Evolutionary conservation across 371 early-diverging fungal species (phyloP).

Genomic region (Mucor indicus): DNA sequence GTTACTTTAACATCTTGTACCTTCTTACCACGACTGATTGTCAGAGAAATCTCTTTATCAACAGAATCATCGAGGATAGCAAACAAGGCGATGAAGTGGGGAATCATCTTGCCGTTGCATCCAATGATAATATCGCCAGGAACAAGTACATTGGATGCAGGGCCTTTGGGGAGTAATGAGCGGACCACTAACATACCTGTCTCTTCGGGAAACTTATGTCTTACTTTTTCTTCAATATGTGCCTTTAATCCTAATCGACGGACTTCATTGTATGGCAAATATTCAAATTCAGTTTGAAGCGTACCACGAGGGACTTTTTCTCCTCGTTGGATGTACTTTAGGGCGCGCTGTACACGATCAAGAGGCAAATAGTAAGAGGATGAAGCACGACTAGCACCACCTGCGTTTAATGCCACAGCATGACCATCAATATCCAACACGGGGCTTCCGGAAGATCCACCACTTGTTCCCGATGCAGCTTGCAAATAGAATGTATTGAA

Average conservation of each 20-base stretch:
- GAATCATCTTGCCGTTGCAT: slow-evolving; percentile 60
- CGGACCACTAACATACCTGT: slow-evolving; percentile 75
- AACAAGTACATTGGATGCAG: slow-evolving; percentile 59
- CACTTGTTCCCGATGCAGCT: slow-evolving; percentile 67
- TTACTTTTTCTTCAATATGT: slow-evolving; percentile 61
- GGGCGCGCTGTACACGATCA: slow-evolving; percentile 31
- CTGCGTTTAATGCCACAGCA: slow-evolving; percentile 70
- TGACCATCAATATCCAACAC: slow-evolving; percentile 69
- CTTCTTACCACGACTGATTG: slow-evolving; percentile 70
- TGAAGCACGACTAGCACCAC: slow-evolving; percentile 58
- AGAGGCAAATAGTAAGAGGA: slow-evolving; percentile 64
- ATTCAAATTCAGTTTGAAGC: slow-evolving; percentile 70
- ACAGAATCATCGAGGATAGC: slow-evolving; percentile 68
- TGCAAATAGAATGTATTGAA: slow-evolving; percentile 72
- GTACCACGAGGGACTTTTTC: slow-evolving; percentile 74
- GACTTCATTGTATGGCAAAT: slow-evolving; percentile 64
- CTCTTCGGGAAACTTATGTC: slow-evolving; percentile 55
- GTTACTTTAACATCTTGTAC: slow-evolving; percentile 48
- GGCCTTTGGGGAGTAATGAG: slow-evolving; percentile 69
- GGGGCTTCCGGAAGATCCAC: slow-evolving; percentile 69
- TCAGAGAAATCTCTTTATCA: slow-evolving; percentile 51
- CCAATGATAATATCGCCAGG: slow-evolving; percentile 76
- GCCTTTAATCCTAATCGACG: slow-evolving; percentile 59
- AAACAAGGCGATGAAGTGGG: slow-evolving; percentile 72
- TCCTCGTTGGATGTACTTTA: slow-evolving; percentile 57